Base-by-base conservation (phyloP, 768 basidiomycete species). In the Boletus rubroflammeus region DNA sequence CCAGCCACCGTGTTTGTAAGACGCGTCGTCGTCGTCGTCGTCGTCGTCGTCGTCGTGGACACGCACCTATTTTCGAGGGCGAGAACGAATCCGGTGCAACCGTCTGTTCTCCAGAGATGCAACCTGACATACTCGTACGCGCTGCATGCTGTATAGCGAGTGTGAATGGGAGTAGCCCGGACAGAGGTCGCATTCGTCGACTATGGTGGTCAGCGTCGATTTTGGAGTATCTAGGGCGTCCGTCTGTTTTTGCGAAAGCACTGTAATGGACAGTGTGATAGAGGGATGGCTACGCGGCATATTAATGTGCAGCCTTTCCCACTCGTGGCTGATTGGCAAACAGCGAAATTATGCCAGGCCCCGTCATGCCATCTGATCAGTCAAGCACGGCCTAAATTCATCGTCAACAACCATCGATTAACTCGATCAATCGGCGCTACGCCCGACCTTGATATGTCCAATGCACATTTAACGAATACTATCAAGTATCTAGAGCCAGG, bases 391-490 rank as follows among this genome's bases (percentile, higher is more conserved):
- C 19, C 28, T 1, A 29, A 28, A 50, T 31, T 29, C 21, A 54
- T 50, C 59, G 15, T 65, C 52, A 52, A 52, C 53, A 26, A 54
- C 55, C 63, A 62, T 63, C 64, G 62, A 64, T 66, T 50, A 63
- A 36, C 42, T 34, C 2, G 19, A 53, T 44, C 45, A 32, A 15
- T 47, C 35, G 2, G 48, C 38, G 19, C 34, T 26, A 36, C 41
- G 7, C n/a, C 32, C 14, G 28, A 14, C 32, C 15, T n/a, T n/a
- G 29, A 41, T 45, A 6, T 25, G 8, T 26, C 1, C 1, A 25
- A 17, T 9, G 3, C 3, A 38, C 3, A n/a, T 19, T 1, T 9
- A 9, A 38, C 36, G 5, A 34, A 15, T 21, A 26, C 17, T 17
- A 47, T 14, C 19, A 47, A 13, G 40, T 31, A 31, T 10, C 19